Base-by-base conservation (phyloP, 208 protist genomes). In the Sergeia podlipaevii region DNA sequence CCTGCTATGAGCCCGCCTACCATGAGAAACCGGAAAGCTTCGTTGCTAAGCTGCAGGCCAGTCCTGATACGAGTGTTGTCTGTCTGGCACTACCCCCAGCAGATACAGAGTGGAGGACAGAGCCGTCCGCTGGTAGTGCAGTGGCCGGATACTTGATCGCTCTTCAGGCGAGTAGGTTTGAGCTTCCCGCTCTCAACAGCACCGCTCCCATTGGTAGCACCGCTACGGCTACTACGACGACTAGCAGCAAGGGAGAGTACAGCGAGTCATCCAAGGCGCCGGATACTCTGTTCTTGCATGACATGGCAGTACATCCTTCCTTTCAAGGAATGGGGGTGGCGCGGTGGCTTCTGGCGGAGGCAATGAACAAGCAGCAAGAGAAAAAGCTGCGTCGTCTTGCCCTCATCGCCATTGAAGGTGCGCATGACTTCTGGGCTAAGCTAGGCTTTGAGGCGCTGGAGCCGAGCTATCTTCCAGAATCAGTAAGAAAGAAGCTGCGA, bases 231-330 rank as follows among this genome's bases (percentile, higher is more conserved):
- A 53, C 28, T 46, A 46, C 15, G 60, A 26, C 23, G 13, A 7
- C 15, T 36, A n/a, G 30, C 17, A 15, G 44, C n/a, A 7, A 3
- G 7, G 10, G 46, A 4, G 10, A 36, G 29, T 15, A 29, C 26
- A 11, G 49, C 28, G 11, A 33, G 47, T 39, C 47, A 56, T 47
- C 37, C 6, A 17, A 29, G 36, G n/a, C 3, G 30, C 32, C n/a
- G 44, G 63, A 70, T 30, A 70, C 64, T n/a, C 32, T 70, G 1
- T 70, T 64, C 56, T 21, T 70, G 3, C 64, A 70, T 46, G 64
- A 70, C 45, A 42, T 70, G n/a, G 65, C 65, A 1, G 56, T 71
- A 8, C 50, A 61, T 34, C 57, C 65, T 1, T 50, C 60, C 11
- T 56, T 43, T n/a, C 65, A 58, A 32, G 56, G 57, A 1, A 20